A percentile compares a stretch with the other conserved stretches of the same genome.
Evolutionary conservation across 2,329 filamentous ascomycete genomes (phyloP).

Genomic region (Peltaster fructicola): DNA sequence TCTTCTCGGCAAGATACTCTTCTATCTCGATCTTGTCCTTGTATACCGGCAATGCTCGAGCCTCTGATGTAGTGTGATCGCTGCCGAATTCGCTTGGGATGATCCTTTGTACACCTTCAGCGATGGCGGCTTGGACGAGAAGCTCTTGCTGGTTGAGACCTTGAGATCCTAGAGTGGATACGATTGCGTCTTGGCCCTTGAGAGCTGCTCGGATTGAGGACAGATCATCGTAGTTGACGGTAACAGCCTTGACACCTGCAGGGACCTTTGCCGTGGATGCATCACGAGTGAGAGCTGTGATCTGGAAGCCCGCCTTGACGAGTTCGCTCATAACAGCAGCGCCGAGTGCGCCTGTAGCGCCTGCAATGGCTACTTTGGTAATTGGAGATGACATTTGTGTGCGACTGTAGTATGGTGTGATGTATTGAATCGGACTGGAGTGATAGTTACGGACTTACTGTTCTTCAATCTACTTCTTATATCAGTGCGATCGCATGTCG

Average conservation of each 20-base stretch:
- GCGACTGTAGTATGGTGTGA: no score
- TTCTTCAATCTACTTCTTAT: constrained; percentile 6
- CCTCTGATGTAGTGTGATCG: constrained; percentile 19
- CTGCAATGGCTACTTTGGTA: constrained; percentile 17
- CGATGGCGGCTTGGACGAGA: constrained; percentile 23
- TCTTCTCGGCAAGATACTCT: constrained; percentile 3
- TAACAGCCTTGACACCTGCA: constrained; percentile 13
- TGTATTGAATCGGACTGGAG: no score
- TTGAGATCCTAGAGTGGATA: constrained; percentile 18
- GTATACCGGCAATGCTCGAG: constrained; percentile 20
- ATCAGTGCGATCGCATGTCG: no score
- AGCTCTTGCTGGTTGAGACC: constrained; percentile 10
- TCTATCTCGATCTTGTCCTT: constrained; percentile 15
- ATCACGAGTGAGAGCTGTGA: constrained; percentile 19
- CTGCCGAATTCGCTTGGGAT: constrained; percentile 26
- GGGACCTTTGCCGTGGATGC: constrained; percentile 10
- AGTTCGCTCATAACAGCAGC: constrained; percentile 24
- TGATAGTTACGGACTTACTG: background rate
- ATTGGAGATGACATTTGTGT: no score
- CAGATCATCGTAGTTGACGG: constrained; percentile 17
- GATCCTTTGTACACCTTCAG: constrained; percentile 23
- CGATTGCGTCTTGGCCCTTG: constrained; percentile 20
- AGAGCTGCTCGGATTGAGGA: constrained; percentile 18
- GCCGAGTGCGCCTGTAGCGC: constrained; percentile 25
- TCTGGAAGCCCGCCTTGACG: constrained; percentile 19